Evolutionary conservation across 1,139 yeast species (phyloP).

Genomic region (Debaryomycetaceae sp.): DNA sequence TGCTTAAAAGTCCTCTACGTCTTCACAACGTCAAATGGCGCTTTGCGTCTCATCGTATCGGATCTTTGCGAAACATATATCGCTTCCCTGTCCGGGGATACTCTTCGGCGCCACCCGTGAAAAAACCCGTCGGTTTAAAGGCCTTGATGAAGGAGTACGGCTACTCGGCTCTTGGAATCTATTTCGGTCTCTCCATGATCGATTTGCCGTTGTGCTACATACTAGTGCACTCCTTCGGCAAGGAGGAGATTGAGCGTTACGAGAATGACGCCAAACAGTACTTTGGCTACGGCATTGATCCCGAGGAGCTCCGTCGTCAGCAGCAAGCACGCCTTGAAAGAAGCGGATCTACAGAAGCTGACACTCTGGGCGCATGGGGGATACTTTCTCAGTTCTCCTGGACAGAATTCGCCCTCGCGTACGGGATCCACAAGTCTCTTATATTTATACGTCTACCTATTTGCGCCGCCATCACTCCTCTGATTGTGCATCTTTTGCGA

Average conservation of each 20-base stretch:
- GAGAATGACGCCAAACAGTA: slow-evolving; percentile 50
- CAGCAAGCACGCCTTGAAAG: slow-evolving; percentile 21
- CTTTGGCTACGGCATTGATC: slow-evolving; percentile 44
- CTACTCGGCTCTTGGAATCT: slow-evolving; percentile 81
- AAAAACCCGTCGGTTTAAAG: slow-evolving; percentile 44
- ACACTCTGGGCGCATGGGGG: slow-evolving; percentile 4
- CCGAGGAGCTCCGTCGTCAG: slow-evolving; percentile 24
- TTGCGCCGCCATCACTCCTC: slow-evolving; percentile 88
- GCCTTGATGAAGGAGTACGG: slow-evolving; percentile 81
- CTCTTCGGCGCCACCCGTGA: slow-evolving; percentile 7
- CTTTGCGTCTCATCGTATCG: too few species aligned
- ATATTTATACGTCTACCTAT: slow-evolving; percentile 75
- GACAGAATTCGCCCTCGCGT: slow-evolving; percentile 79
- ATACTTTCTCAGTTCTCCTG: slow-evolving; percentile 37
- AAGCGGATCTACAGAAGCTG: slow-evolving; percentile 7
- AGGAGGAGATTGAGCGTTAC: slow-evolving; percentile 59
- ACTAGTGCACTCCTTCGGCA: slow-evolving; percentile 78
- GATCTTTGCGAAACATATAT: too few species aligned
- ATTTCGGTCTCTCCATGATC: slow-evolving; percentile 53
- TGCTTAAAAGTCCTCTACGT: too few species aligned
- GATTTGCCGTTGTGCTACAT: slow-evolving; percentile 80
- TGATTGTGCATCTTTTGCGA: slow-evolving; percentile 54
- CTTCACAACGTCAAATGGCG: too few species aligned
- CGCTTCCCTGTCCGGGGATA: too few species aligned
- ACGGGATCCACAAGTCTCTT: slow-evolving; percentile 84